Percentiles rank a stretch among this genome's conserved stretches.
These are phyloP conservation scores for Geranium brycei DNA, from an alignment of 345 rosid genomes.

Conservation along the genomic window DNA sequence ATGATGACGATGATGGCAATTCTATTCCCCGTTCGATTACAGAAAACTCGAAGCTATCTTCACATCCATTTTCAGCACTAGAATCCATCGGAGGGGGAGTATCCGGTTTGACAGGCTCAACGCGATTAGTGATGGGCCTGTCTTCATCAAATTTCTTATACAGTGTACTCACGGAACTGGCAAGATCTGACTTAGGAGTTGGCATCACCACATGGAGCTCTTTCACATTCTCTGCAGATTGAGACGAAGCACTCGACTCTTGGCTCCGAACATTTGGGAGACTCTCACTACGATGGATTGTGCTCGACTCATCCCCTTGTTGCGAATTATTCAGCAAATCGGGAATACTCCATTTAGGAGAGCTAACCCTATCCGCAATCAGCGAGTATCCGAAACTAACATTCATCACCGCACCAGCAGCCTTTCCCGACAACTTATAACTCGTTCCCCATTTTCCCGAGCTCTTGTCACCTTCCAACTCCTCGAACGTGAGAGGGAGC, in stretches of 20 bases:
- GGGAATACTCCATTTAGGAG: slow-evolving; percentile 17
- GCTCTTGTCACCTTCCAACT: slow-evolving; percentile 45
- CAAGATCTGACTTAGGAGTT: slow-evolving; percentile 36
- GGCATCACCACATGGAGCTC: slow-evolving; percentile 3
- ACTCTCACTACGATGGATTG: slow-evolving; percentile 31
- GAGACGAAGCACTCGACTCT: slow-evolving; percentile 15
- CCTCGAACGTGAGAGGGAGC: slow-evolving; percentile 58
- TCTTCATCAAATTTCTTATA: slow-evolving; percentile 51
- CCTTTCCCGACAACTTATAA: slow-evolving; percentile 51
- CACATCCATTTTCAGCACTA: slow-evolving; percentile 19
- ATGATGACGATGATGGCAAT: slow-evolving; percentile 24
- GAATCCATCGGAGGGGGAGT: slow-evolving; percentile 12
- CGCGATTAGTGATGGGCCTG: slow-evolving; percentile 12
- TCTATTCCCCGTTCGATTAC: slow-evolving; percentile 40
- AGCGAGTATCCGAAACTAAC: slow-evolving; percentile 56
- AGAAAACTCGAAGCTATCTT: slow-evolving; percentile 24
- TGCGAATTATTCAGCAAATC: background rate
- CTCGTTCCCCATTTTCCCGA: slow-evolving; percentile 62
- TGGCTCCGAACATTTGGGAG: slow-evolving; percentile 29
- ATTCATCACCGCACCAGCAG: slow-evolving; percentile 51
- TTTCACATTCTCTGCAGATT: slow-evolving; percentile 34
- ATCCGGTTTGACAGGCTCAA: slow-evolving; percentile 18
- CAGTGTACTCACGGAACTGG: slow-evolving; percentile 45
- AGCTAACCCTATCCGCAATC: slow-evolving; percentile 15
- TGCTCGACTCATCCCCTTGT: slow-evolving; percentile 23